phyloP scores from a whole-genome alignment of 2,329 filamentous ascomycete species.

The Sporothrix protearum region DNA sequence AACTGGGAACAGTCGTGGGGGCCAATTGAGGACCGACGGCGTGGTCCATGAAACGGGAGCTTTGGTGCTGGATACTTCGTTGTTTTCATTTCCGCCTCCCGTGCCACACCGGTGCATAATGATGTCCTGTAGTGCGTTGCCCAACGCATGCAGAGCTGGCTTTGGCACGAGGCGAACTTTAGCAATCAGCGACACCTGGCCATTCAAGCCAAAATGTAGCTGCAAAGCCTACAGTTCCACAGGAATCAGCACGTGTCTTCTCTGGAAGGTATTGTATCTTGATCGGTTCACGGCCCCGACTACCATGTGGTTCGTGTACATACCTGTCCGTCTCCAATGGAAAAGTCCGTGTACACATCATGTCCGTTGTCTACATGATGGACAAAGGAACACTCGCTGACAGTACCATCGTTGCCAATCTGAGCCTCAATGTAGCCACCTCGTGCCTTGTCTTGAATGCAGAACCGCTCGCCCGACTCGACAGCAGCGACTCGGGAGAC shows the following conservation, averaged over 20 bases:
- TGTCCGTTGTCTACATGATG: not conserved
- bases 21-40: conserved; percentile 23
- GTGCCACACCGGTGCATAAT: not conserved
- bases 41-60: conserved; percentile 8
- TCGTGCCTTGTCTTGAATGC: not conserved
- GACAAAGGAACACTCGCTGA: not conserved
- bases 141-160: not conserved
- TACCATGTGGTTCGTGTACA: no score
- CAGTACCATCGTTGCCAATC: not conserved
- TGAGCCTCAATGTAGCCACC: not conserved
- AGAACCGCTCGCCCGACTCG: not conserved
- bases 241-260: not conserved
- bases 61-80: not conserved
- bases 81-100: not conserved
- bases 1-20: conserved; percentile 4
- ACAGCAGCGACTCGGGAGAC: not conserved
- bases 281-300: no score
- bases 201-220: not conserved
- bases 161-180: not conserved
- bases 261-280: no score
- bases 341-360: conserved; percentile 21
- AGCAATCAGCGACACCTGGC: not conserved
- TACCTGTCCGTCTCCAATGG: conserved; percentile 22
- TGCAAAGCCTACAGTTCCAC: not conserved
- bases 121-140: not conserved